Evolutionary conservation across 192 early-diverging fungal genomes (phyloP).

Genomic region (Rhizophagus clarus): DNA sequence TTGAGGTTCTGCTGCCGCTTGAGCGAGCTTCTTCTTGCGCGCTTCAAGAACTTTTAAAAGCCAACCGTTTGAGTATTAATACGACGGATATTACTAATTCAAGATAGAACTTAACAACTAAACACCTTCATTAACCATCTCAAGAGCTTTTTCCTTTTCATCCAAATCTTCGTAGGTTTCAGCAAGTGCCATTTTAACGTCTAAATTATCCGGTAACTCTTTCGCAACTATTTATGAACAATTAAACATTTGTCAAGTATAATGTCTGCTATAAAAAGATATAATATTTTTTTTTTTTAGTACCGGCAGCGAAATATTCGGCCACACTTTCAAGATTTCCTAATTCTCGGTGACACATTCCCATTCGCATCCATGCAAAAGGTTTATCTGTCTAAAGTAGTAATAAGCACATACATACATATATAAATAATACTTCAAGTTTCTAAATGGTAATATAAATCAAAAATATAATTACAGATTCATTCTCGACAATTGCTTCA

Average conservation of each 20-base stretch:
- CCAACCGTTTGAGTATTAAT: neutral
- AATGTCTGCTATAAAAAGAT: neutral
- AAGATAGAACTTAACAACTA: neutral
- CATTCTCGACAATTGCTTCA: slow-evolving; percentile 48
- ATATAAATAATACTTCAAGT: too few species aligned
- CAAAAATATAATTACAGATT: slow-evolving; percentile 43
- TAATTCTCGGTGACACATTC: slow-evolving; percentile 63
- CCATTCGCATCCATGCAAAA: slow-evolving; percentile 52
- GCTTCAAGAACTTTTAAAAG: neutral
- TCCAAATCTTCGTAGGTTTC: slow-evolving; percentile 76
- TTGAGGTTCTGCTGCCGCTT: neutral
- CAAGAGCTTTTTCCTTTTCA: slow-evolving; percentile 51
- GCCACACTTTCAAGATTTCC: slow-evolving; percentile 62
- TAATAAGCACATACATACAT: neutral
- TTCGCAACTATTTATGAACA: slow-evolving; percentile 46
- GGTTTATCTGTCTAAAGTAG: slow-evolving; percentile 15
- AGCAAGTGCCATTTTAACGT: slow-evolving; percentile 69
- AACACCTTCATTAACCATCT: slow-evolving; percentile 52
- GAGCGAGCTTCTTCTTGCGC: neutral
- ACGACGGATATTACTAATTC: neutral
- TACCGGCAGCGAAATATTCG: slow-evolving; percentile 62
- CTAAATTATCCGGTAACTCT: slow-evolving; percentile 62
- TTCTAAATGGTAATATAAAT: neutral
- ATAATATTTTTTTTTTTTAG: neutral
- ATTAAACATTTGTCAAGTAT: neutral